Evolutionary conservation across 2,329 filamentous ascomycete species (phyloP).

Genomic region (Monilinia fructigena): DNA sequence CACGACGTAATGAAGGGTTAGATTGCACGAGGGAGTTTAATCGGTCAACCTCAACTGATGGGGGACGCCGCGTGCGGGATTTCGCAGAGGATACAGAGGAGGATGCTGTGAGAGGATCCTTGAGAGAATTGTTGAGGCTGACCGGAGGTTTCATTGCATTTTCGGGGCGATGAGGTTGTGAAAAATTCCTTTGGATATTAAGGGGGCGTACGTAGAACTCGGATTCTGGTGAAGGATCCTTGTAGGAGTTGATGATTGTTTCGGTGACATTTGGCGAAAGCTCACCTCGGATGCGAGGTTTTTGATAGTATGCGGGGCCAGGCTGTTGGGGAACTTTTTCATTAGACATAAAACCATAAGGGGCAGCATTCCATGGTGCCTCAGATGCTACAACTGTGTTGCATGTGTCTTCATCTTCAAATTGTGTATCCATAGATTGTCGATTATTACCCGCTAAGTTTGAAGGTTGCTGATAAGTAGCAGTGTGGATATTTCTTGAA

Average conservation of each 20-base stretch:
- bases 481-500: conserved; percentile 24
- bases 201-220: conserved; percentile 21
- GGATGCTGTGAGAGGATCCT: conserved; percentile 12
- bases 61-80: conserved; percentile 2
- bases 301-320: conserved; percentile 13
- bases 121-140: conserved; percentile 2
- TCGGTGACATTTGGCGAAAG: conserved; percentile 20
- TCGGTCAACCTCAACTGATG: conserved; percentile 14
- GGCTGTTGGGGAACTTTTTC: conserved; percentile 8
- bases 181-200: conserved; percentile 22
- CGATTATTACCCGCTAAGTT: conserved; percentile 25
- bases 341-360: conserved; percentile 1
- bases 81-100: conserved; percentile 15
- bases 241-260: conserved; percentile 17
- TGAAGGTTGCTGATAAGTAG: conserved; percentile 22
- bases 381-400: conserved; percentile 22
- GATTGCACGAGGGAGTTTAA: conserved; percentile 22
- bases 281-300: background rate
- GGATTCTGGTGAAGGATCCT: conserved; percentile 13
- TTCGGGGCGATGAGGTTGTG: conserved; percentile 20
- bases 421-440: conserved; percentile 38
- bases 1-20: conserved; percentile 20
- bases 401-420: conserved; percentile 36
- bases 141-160: conserved; percentile 1
- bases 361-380: conserved; percentile 19